Evolutionary conservation across 108 stramenopile species (phyloP).

Genomic region (Cyclotella sp.): DNA sequence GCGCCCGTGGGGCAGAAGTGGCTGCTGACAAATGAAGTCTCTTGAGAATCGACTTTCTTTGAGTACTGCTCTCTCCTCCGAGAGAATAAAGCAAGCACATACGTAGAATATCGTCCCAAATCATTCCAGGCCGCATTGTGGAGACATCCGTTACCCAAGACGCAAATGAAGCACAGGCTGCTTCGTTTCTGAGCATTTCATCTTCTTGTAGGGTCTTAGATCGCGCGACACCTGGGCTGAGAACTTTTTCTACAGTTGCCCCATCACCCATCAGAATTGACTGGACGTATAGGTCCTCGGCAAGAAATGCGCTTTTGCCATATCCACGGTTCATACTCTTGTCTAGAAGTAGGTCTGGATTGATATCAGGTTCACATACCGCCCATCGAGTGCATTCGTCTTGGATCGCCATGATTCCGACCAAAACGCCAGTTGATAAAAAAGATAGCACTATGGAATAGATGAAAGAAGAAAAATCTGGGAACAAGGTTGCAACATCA

Average conservation of each 20-base stretch:
- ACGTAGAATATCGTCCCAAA: constrained; percentile 43
- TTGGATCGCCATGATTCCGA: constrained; percentile 29
- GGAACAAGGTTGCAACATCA: constrained; percentile 3
- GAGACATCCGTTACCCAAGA: constrained; percentile 36
- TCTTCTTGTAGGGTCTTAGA: constrained; percentile 38
- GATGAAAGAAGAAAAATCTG: constrained; percentile 1
- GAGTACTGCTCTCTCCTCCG: constrained; percentile 34
- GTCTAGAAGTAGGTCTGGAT: constrained; percentile 31
- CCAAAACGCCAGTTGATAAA: constrained; percentile 8
- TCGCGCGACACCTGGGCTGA: background rate
- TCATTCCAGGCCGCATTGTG: constrained; percentile 12
- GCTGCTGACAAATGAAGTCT: constrained; percentile 41
- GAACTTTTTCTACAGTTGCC: constrained; percentile 27
- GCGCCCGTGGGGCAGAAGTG: constrained; percentile 27
- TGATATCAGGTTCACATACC: constrained; percentile 33
- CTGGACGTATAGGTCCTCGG: constrained; percentile 42
- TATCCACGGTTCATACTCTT: background rate
- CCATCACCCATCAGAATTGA: constrained; percentile 45
- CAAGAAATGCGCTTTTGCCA: constrained; percentile 21
- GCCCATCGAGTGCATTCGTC: constrained; percentile 44
- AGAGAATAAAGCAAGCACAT: constrained; percentile 46
- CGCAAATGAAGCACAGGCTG: constrained; percentile 33
- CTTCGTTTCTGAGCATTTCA: constrained; percentile 41
- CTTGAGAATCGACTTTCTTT: constrained; percentile 23
- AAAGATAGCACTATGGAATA: constrained; percentile 30